A percentile compares a stretch with the other conserved stretches of the same genome.
Conservation (phyloP, 1,139 yeast genomes). For the Nakaseomyces uthaithaninus region DNA sequence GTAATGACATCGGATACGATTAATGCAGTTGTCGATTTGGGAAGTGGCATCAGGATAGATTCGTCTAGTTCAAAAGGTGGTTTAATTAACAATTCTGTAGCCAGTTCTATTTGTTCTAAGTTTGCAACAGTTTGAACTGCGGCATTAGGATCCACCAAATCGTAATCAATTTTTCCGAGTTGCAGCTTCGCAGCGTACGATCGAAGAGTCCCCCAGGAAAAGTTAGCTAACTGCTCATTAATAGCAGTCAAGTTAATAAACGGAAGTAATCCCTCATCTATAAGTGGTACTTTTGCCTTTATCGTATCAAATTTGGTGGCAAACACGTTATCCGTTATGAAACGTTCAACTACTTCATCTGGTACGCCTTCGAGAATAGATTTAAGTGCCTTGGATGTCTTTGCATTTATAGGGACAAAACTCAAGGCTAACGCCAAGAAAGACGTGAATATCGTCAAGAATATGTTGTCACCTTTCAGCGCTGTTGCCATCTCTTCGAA, state of each 20-base stretch:
- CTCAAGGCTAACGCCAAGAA: slow-evolving; percentile 56
- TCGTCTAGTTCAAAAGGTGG: slow-evolving; percentile 37
- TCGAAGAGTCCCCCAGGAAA: slow-evolving; percentile 49
- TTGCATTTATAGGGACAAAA: slow-evolving; percentile 50
- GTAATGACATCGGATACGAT: slow-evolving; percentile 40
- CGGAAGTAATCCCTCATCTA: slow-evolving; percentile 46
- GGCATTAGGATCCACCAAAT: slow-evolving; percentile 29
- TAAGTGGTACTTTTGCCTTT: slow-evolving; percentile 62
- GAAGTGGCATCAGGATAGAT: slow-evolving; percentile 36
- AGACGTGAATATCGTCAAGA: slow-evolving; percentile 51
- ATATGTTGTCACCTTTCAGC: slow-evolving; percentile 38
- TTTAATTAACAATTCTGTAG: slow-evolving; percentile 35
- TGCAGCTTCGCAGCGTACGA: slow-evolving; percentile 43
- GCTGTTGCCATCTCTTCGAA: slow-evolving; percentile 1
- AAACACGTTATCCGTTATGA: slow-evolving; percentile 50
- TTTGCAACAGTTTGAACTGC: slow-evolving; percentile 7
- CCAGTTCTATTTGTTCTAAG: slow-evolving; percentile 32
- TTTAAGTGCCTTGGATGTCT: slow-evolving; percentile 45
- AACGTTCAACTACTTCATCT: slow-evolving; percentile 44
- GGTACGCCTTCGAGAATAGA: slow-evolving; percentile 49
- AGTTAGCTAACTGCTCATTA: slow-evolving; percentile 59
- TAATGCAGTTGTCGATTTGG: slow-evolving; percentile 63
- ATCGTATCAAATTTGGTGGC: slow-evolving; percentile 50
- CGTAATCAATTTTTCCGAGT: slow-evolving; percentile 21
- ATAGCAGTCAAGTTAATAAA: slow-evolving; percentile 54